Base-by-base conservation (phyloP, 148 eudicot genomes). In the Polygonum aviculare region DNA sequence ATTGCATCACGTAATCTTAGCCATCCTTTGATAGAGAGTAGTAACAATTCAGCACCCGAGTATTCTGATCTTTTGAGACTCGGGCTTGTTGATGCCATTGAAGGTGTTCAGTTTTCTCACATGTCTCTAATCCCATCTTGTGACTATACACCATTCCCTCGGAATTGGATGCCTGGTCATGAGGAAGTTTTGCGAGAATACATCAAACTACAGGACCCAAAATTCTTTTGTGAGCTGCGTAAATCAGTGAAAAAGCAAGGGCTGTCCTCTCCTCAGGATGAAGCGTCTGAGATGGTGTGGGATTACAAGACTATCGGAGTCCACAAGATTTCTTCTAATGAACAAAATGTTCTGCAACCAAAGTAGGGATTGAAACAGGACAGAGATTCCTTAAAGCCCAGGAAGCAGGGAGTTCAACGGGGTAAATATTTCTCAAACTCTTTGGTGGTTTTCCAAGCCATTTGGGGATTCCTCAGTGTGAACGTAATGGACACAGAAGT, bases 51-150 rank as follows among this genome's bases (percentile, higher is more conserved):
- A 76, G 84, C 90, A 3, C 87, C 97, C 31, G 97, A 90, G 40
- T 86, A 88, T 78, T 85, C 99, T 39, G 94, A 92, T 77, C 88
- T 89, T 74, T 79, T 92, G 85, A 91, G 92, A 78, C 80, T 90
- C 86, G 99, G 97, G 57, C 85, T 92, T 78, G 90, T 90, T 77
- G 97, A 95, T 82, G 85, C 85, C 73, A 92, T 95, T 63, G 96
- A 90, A 80, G 97, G 99, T 45, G 88, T 95, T 77, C 92, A 81
- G 83, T 92, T 95, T 83, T 95, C 99, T 74, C 97, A 77, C 81
- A 92, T 89, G 97, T 87, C 94, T 44, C 80, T 82, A 60, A 90
- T 92, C 65, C 97, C 97, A 12, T 88, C 89, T n/a, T 92, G 97
- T 82, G 96, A 92, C 83, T 92, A 90, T 74, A 84, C 90, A 8